Evolutionary conservation across 2,329 filamentous ascomycete genomes (phyloP).

Genomic region (Calonectria ilicicola): DNA sequence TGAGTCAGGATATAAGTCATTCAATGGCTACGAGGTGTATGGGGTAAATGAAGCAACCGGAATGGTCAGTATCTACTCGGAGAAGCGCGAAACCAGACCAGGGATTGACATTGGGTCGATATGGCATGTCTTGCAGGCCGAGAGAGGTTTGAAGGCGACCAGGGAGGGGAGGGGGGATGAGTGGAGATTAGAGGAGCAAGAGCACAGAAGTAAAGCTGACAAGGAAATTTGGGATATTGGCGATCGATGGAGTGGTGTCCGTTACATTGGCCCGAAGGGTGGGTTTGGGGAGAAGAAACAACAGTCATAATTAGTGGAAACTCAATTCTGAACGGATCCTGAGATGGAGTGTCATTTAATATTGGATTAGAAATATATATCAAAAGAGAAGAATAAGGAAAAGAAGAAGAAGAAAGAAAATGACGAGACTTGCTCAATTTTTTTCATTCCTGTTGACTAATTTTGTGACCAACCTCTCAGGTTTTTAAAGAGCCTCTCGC

Average conservation of each 20-base stretch:
- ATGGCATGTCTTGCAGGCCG: constrained; percentile 7
- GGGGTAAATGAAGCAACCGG: constrained; percentile 11
- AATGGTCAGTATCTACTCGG: background rate
- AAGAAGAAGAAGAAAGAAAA: too few relatives aligned
- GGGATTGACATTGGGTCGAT: constrained; percentile 2
- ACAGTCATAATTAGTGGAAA: background rate
- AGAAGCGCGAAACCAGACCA: background rate
- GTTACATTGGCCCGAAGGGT: background rate
- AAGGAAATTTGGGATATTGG: background rate
- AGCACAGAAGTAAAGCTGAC: background rate
- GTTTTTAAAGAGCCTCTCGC: too few relatives aligned
- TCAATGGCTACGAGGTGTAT: background rate
- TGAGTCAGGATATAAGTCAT: background rate
- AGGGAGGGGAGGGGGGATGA: background rate
- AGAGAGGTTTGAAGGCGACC: background rate
- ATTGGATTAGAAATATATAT: too few relatives aligned
- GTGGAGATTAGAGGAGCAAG: background rate
- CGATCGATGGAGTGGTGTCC: background rate
- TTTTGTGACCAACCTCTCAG: too few relatives aligned
- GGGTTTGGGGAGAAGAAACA: background rate
- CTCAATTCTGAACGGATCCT: too few relatives aligned
- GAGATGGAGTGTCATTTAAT: too few relatives aligned
- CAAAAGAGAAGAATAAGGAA: too few relatives aligned
- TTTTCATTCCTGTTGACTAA: too few relatives aligned
- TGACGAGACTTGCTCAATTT: too few relatives aligned